phyloP scores from a whole-genome alignment of 371 early-diverging fungal genomes.

The Mortierella sp. region DNA sequence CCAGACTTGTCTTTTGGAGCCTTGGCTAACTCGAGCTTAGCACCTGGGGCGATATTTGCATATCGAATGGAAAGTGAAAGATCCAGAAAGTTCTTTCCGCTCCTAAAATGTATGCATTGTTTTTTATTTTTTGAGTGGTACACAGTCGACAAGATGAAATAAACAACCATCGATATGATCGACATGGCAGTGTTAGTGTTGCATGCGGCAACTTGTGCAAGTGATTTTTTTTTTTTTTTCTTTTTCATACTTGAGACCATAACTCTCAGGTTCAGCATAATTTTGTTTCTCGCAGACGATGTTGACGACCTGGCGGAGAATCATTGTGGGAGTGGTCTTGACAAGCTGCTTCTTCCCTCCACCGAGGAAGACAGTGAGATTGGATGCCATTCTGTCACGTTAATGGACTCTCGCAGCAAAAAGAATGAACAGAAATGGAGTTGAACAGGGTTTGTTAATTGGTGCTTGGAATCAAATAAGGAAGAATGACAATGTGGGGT shows the following conservation, averaged over 20 bases:
- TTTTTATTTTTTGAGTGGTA: too few species aligned
- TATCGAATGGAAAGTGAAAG: constrained; percentile 71
- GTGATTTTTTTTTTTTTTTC: neutral
- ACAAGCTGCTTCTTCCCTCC: constrained; percentile 57
- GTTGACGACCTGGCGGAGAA: constrained; percentile 56
- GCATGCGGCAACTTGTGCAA: neutral
- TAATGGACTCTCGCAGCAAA: neutral
- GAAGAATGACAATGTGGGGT: neutral
- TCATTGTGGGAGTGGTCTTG: constrained; percentile 60
- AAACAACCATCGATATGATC: neutral
- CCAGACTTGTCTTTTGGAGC: constrained; percentile 54
- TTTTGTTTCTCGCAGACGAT: constrained; percentile 56
- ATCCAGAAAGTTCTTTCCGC: constrained; percentile 61
- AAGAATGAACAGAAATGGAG: neutral
- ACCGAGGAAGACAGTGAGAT: constrained; percentile 55
- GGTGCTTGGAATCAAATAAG: neutral
- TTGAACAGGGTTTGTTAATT: neutral
- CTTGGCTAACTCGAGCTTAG: constrained; percentile 66
- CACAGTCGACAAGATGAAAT: neutral
- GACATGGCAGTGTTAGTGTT: neutral
- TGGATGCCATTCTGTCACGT: constrained; percentile 54
- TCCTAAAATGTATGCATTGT: constrained; percentile 24
- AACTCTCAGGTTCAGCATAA: constrained; percentile 53
- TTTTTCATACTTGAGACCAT: constrained; percentile 57
- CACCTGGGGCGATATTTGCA: constrained; percentile 74